Conservation (phyloP, 1,284 basidiomycete genomes). For the Afroboletus lepidellus region DNA sequence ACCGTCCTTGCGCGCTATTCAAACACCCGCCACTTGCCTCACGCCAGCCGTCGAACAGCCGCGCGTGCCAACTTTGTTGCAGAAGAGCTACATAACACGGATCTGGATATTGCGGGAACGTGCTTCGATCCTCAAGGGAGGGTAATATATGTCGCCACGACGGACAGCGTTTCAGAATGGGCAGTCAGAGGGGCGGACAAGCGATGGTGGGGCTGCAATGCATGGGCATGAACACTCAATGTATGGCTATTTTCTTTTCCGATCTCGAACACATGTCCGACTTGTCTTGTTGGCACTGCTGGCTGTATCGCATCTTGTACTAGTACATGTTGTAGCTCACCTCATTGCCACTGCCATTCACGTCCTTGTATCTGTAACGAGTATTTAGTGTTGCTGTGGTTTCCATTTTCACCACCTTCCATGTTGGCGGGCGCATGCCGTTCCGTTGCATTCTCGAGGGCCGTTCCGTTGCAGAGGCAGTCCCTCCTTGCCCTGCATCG, state of each 20-base stretch:
- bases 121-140: conserved; percentile 73
- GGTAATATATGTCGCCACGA: conserved; percentile 66
- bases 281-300: conserved; percentile 3
- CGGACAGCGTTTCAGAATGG: conserved; percentile 66
- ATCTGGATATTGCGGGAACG: conserved; percentile 67
- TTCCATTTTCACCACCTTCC: conserved; percentile 1
- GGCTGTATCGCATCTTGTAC: conserved; percentile 26
- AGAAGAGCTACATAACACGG: conserved; percentile 30
- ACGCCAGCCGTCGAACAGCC: conserved; percentile 18
- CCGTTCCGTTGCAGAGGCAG: conserved; percentile 6
- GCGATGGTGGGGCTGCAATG: conserved; percentile 53
- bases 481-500: conserved; percentile 4
- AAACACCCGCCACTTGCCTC: conserved; percentile 20
- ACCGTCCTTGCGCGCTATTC: conserved; percentile 18
- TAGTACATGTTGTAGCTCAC: conserved; percentile 19
- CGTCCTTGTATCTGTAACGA: neutral
- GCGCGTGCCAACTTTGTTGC: conserved; percentile 11
- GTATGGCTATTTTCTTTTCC: conserved; percentile 9
- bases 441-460: conserved; percentile 11
- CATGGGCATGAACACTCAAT: conserved; percentile 29
- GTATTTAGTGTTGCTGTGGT: neutral
- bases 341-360: neutral
- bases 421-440: conserved; percentile 26
- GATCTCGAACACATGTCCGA: conserved; percentile 7
- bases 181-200: conserved; percentile 57